These are phyloP conservation scores for Wickerhamomyces sp. DNA, from an alignment of 1,139 yeast genomes.

Conservation along the genomic window DNA sequence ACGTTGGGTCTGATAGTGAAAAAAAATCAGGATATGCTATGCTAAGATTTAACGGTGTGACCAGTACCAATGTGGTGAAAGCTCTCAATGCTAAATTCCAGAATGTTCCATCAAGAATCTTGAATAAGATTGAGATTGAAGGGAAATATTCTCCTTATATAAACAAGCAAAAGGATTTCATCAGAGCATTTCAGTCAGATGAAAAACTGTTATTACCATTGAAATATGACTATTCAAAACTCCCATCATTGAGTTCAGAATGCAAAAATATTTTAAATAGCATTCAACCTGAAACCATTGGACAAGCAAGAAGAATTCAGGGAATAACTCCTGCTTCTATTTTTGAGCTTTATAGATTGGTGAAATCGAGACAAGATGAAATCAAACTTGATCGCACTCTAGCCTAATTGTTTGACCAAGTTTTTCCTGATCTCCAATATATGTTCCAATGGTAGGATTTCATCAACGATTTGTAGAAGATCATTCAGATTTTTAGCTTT, in stretches of 20 bases:
- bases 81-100: slow-evolving; percentile 9
- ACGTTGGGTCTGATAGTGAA: slow-evolving; percentile 31
- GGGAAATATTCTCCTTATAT: slow-evolving; percentile 83
- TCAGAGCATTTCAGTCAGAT: slow-evolving; percentile 79
- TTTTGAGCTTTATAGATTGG: slow-evolving; percentile 50
- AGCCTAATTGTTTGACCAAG: not conserved
- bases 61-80: slow-evolving; percentile 17
- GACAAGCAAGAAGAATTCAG: slow-evolving; percentile 91
- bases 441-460: slow-evolving; percentile 17
- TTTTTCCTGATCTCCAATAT: slow-evolving; percentile 16
- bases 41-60: slow-evolving; percentile 40
- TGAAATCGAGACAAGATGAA: slow-evolving; percentile 20
- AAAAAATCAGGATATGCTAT: slow-evolving; percentile 48
- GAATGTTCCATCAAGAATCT: slow-evolving; percentile 47
- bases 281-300: slow-evolving; percentile 83
- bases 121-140: slow-evolving; percentile 66
- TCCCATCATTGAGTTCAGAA: slow-evolving; percentile 63
- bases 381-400: slow-evolving; percentile 11
- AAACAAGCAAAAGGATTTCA: slow-evolving; percentile 62
- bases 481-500: slow-evolving; percentile 5
- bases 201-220: slow-evolving; percentile 67
- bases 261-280: slow-evolving; percentile 66
- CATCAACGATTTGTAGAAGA: slow-evolving; percentile 15
- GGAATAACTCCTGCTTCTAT: slow-evolving; percentile 90
- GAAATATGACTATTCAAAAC: slow-evolving; percentile 52